phyloP scores from a whole-genome alignment of 257 asterid genomes.

The Solanum dulcamara region DNA sequence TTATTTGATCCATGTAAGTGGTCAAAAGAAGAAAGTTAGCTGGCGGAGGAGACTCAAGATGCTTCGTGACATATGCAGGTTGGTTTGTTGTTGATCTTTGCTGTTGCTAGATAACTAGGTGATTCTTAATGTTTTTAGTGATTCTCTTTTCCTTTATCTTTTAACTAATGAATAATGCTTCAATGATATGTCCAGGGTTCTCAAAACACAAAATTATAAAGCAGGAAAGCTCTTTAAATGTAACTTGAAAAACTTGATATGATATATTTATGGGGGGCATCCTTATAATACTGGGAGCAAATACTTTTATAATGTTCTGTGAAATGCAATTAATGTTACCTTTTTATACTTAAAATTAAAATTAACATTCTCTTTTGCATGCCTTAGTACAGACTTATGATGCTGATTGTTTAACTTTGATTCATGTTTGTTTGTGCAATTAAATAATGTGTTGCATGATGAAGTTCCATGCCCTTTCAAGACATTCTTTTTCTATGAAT shows the following conservation, averaged over 20 bases:
- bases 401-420: neutral
- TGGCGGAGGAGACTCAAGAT: conserved; percentile 90
- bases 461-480: neutral
- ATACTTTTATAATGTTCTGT: neutral
- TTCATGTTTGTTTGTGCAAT: neutral
- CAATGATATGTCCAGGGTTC: neutral
- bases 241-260: neutral
- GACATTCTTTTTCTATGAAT: neutral
- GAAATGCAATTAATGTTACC: neutral
- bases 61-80: conserved; percentile 99
- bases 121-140: neutral
- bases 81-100: conserved; percentile 6
- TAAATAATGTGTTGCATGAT: neutral
- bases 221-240: neutral
- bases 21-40: conserved; percentile 82
- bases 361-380: neutral
- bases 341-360: neutral
- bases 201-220: neutral
- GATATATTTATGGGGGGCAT: neutral
- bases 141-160: neutral
- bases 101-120: neutral
- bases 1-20: conserved; percentile 77
- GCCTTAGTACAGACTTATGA: neutral
- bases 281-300: neutral
- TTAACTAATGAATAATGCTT: neutral